A percentile compares a stretch with the other conserved stretches of the same genome.
Conservation (phyloP, 371 early-diverging fungal genomes). For the Circinella minor region DNA sequence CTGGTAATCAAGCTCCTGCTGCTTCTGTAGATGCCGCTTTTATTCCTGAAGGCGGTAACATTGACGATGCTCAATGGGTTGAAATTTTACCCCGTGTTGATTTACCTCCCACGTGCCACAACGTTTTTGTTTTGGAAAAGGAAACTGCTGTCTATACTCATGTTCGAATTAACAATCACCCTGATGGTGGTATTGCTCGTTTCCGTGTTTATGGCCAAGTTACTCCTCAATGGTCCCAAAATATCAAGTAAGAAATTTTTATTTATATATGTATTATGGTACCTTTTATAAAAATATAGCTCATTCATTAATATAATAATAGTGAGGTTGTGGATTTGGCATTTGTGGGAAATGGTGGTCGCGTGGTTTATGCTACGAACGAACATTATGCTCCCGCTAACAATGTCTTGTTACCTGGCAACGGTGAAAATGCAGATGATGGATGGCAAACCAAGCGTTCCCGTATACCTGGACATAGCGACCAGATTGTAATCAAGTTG, state of each 20-base stretch:
- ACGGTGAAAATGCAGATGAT: conserved; percentile 70
- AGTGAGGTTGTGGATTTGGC: conserved; percentile 79
- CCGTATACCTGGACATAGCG: conserved; percentile 68
- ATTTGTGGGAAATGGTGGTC: conserved; percentile 76
- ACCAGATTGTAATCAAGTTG: conserved; percentile 77
- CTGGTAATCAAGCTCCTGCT: conserved; percentile 85
- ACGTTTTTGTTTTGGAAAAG: conserved; percentile 66
- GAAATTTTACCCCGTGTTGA: conserved; percentile 75
- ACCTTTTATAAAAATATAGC: too few species aligned
- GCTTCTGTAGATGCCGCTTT: conserved; percentile 77
- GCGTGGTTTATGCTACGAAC: conserved; percentile 72
- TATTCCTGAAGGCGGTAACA: conserved; percentile 47
- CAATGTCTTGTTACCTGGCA: conserved; percentile 80
- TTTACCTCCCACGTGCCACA: conserved; percentile 68
- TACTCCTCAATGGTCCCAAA: conserved; percentile 65
- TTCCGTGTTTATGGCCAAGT: conserved; percentile 89
- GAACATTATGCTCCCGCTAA: conserved; percentile 82
- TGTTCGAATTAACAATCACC: conserved; percentile 83
- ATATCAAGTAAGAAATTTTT: conserved; percentile 40
- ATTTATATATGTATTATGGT: not conserved
- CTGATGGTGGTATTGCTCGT: conserved; percentile 92
- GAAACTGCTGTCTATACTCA: conserved; percentile 67
- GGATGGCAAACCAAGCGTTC: conserved; percentile 87
- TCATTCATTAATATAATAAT: not conserved
- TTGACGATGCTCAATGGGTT: conserved; percentile 66